Conservation (phyloP, 2,329 filamentous ascomycete species). For the Calonectria honghensis region DNA sequence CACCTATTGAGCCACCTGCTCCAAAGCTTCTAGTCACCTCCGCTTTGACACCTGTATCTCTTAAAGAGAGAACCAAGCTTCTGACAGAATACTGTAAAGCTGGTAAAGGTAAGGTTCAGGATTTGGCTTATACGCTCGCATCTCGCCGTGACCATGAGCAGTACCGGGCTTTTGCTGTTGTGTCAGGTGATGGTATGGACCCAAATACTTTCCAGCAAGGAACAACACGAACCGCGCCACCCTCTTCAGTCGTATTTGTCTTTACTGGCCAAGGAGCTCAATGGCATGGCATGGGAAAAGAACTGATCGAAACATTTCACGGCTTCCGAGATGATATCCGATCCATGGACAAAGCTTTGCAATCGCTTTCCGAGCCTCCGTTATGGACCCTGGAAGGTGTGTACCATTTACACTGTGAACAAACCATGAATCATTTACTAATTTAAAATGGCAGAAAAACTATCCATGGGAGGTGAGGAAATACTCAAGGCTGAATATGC, state of each 20-base stretch:
- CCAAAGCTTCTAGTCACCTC: constrained; percentile 1
- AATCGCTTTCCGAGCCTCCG: not conserved
- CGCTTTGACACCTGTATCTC: not conserved
- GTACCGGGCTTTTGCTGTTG: not conserved
- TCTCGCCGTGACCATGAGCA: not conserved
- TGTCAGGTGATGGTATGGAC: not conserved
- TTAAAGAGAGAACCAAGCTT: not conserved
- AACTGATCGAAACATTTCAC: constrained; percentile 46
- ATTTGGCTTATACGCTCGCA: constrained; percentile 2
- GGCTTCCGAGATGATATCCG: constrained; percentile 29
- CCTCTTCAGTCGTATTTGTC: constrained; percentile 35
- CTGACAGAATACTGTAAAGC: not conserved
- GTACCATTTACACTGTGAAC: not conserved
- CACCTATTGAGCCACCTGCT: not conserved
- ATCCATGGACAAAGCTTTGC: constrained; percentile 30
- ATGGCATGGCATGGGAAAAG: constrained; percentile 56
- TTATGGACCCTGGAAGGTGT: constrained; percentile 32
- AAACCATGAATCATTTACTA: not conserved
- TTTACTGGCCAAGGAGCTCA: constrained; percentile 61
- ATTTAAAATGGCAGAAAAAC: not conserved
- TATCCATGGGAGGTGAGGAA: not conserved
- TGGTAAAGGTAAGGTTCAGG: not conserved
- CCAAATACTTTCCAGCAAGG: not conserved
- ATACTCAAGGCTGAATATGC: constrained; percentile 21
- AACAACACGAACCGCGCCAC: not conserved